A percentile compares a stretch with the other conserved stretches of the same genome.
Evolutionary conservation across 148 eudicot genomes (phyloP).

Genomic region (Amaranthus cruentus): DNA sequence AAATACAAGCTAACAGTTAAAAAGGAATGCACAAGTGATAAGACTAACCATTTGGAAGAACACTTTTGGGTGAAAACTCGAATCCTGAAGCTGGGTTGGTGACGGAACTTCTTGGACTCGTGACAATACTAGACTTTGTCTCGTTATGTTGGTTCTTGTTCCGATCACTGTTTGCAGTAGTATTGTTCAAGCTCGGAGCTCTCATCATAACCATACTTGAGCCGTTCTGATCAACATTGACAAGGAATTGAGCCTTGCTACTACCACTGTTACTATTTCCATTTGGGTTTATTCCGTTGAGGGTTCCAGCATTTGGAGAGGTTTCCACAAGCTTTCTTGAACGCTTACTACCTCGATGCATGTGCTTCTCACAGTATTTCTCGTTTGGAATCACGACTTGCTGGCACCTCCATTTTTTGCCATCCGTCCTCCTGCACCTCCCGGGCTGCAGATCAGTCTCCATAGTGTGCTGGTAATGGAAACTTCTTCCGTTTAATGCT

Average conservation of each 20-base stretch:
- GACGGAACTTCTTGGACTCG: constrained; percentile 18
- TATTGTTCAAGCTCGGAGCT: neutral
- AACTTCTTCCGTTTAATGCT: constrained; percentile 13
- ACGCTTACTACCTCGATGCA: constrained; percentile 63
- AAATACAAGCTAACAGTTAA: neutral
- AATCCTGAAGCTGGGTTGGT: constrained; percentile 20
- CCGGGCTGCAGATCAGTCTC: constrained; percentile 44
- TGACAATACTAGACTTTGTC: neutral
- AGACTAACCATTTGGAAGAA: constrained; percentile 35
- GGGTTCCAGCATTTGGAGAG: neutral
- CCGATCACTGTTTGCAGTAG: neutral
- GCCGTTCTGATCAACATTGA: neutral
- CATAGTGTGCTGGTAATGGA: constrained; percentile 9
- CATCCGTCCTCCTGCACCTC: constrained; percentile 77
- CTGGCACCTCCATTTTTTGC: constrained; percentile 68
- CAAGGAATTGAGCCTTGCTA: neutral
- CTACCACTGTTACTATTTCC: neutral
- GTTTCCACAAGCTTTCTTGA: constrained; percentile 92
- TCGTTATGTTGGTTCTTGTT: constrained; percentile 2
- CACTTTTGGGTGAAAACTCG: constrained; percentile 42
- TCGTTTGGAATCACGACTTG: constrained; percentile 36
- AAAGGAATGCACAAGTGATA: no score
- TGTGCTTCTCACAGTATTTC: constrained; percentile 63
- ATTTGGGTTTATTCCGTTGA: neutral
- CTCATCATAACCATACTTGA: constrained; percentile 1